These are phyloP conservation scores for Lenwebbia sp. DNA, from an alignment of 345 rosid genomes.

Conservation along the genomic window DNA sequence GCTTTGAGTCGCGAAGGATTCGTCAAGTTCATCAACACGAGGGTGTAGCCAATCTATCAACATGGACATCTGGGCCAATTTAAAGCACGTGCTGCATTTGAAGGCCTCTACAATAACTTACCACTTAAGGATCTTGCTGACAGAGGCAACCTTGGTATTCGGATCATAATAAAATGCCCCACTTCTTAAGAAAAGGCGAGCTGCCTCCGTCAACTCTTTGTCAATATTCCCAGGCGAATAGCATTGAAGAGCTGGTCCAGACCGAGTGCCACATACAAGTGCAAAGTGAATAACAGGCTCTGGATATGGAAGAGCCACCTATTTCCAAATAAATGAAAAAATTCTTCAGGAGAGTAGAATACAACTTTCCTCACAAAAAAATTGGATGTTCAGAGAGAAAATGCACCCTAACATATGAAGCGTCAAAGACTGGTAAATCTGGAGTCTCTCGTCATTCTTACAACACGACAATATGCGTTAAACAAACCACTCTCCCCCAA, in stretches of 20 bases:
- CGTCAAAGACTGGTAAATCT: not conserved
- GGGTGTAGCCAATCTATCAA: not conserved
- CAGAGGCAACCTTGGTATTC: slow-evolving; percentile 36
- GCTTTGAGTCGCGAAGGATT: not conserved
- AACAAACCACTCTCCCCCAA: not conserved
- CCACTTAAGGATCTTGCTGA: slow-evolving; percentile 67
- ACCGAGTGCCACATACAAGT: slow-evolving; percentile 65
- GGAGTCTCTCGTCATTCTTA: not conserved
- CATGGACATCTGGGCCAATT: not conserved
- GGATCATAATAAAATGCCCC: slow-evolving; percentile 68
- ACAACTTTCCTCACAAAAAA: not conserved
- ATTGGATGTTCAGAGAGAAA: not conserved
- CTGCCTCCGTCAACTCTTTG: slow-evolving; percentile 71
- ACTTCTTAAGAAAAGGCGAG: slow-evolving; percentile 46
- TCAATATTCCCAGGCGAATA: slow-evolving; percentile 73
- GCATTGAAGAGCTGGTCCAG: slow-evolving; percentile 73
- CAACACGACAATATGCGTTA: not conserved
- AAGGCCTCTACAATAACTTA: slow-evolving; percentile 10
- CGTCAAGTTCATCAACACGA: not conserved
- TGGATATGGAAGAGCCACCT: slow-evolving; percentile 57
- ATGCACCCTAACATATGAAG: not conserved
- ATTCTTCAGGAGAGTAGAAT: not conserved
- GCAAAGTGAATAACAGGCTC: slow-evolving; percentile 78
- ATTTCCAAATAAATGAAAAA: not conserved
- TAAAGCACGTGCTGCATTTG: not conserved